Percentiles rank a stretch among this genome's conserved stretches.
Evolutionary conservation across 306 rosid genomes (phyloP).

Genomic region (Fragaria vesca): DNA sequence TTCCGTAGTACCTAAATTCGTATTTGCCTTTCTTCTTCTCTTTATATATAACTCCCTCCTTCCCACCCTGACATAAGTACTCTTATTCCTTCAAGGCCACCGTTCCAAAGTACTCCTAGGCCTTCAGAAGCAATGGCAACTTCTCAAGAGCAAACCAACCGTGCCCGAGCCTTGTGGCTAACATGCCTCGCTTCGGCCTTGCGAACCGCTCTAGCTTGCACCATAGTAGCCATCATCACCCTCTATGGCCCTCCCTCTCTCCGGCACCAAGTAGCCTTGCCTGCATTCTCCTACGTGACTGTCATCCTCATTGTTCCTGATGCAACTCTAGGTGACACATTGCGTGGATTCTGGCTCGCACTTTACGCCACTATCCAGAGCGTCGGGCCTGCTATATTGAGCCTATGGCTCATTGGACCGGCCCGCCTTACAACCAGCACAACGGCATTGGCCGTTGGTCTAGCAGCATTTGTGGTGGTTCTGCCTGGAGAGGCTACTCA

Average conservation of each 20-base stretch:
- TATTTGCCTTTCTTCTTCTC: background rate
- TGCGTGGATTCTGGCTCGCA: constrained; percentile 49
- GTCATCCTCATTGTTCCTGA: constrained; percentile 51
- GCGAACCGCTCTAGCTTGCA: constrained; percentile 55
- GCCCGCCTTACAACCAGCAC: constrained; percentile 32
- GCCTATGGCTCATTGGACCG: constrained; percentile 52
- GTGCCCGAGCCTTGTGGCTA: constrained; percentile 40
- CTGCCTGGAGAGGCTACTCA: constrained; percentile 45
- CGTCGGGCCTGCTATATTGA: constrained; percentile 50
- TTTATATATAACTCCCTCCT: background rate
- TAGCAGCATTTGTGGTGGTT: constrained; percentile 55
- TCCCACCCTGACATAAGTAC: background rate
- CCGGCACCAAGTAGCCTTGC: constrained; percentile 43
- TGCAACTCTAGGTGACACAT: constrained; percentile 58
- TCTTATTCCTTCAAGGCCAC: background rate
- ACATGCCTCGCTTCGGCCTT: constrained; percentile 54
- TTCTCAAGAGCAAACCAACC: constrained; percentile 1
- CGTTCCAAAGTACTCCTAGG: background rate
- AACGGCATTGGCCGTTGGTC: constrained; percentile 45
- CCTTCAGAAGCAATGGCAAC: constrained; percentile 10
- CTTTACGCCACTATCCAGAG: constrained; percentile 50
- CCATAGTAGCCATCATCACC: constrained; percentile 47
- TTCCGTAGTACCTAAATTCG: background rate
- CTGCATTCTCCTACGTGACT: constrained; percentile 68
- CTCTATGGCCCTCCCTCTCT: constrained; percentile 52